A percentile compares a stretch with the other conserved stretches of the same genome.
Conservation (phyloP, 352 stramenopile species). For the Globisporangium abappressorium region DNA sequence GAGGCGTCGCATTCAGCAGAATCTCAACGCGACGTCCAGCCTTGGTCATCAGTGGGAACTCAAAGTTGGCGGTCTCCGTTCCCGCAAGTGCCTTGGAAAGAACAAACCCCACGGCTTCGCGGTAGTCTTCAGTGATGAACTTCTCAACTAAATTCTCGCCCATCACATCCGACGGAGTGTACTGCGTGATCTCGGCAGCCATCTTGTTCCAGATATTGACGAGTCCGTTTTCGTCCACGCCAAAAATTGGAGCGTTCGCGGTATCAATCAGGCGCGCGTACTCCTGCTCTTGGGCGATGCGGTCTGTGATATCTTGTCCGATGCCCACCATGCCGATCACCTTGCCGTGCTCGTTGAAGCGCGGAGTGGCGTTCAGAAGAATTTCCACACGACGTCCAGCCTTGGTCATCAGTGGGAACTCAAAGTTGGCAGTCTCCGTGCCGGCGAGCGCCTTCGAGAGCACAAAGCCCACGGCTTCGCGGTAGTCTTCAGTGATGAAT, state of each 20-base stretch:
- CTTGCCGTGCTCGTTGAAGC: slow-evolving; percentile 73
- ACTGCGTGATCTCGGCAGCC: slow-evolving; percentile 89
- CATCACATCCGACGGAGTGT: slow-evolving; percentile 86
- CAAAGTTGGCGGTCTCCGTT: slow-evolving; percentile 76
- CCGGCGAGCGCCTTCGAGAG: slow-evolving; percentile 60
- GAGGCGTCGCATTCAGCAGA: slow-evolving; percentile 41
- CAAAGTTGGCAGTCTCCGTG: slow-evolving; percentile 76
- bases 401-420: slow-evolving; percentile 86
- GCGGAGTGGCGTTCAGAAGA: slow-evolving; percentile 40
- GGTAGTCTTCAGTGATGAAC: slow-evolving; percentile 86
- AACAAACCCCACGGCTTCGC: slow-evolving; percentile 53
- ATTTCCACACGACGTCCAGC: slow-evolving; percentile 75
- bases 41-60: slow-evolving; percentile 86
- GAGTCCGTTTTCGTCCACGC: slow-evolving; percentile 58
- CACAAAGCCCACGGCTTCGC: slow-evolving; percentile 53
- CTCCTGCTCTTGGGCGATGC: slow-evolving; percentile 73
- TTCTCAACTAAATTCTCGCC: slow-evolving; percentile 86
- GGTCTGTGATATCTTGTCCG: slow-evolving; percentile 80
- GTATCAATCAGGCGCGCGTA: slow-evolving; percentile 55
- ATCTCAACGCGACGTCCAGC: slow-evolving; percentile 75
- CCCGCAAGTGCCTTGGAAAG: slow-evolving; percentile 60
- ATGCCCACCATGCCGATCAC: slow-evolving; percentile 90
- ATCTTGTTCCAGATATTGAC: slow-evolving; percentile 94
- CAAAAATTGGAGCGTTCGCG: slow-evolving; percentile 79
- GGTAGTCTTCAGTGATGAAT: slow-evolving; percentile 86